Evolutionary conservation across 192 early-diverging fungal species (phyloP), one percentile per base, ranked within the genome.

Genomic region (Rhizophagus sp.): DNA sequence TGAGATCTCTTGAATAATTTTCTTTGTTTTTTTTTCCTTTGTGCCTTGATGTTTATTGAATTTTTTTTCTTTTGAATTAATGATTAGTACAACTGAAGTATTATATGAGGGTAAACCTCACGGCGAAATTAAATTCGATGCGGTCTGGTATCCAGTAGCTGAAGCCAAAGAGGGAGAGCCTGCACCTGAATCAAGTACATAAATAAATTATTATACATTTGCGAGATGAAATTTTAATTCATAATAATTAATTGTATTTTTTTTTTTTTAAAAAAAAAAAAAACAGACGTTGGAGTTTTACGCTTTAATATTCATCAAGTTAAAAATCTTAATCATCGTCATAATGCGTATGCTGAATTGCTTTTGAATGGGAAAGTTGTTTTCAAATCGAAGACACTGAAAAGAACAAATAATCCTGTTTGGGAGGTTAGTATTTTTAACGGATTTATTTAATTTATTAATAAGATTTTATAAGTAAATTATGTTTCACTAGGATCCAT

Each of bases 231-330:
- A 25, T 64, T 64, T 64, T 25, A 41, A 41, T 41, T 41, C 6
- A 5, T 30, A 1, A 13, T 65, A 3, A 27, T 30, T 64, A 3
- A 24, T 82, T 62, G 6, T 25, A 8, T 12, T 30, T 81, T 80
- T 69, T 63, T 80, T 33, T 41, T 78, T 25, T 4, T n/a, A n/a
- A n/a, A n/a, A n/a, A 81, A 22, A 33, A 63, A 81, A 66, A 24
- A 36, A 57, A 57, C 79, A 85, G 85, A 90, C 84, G 89, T 86
- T 33, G 93, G 93, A 73, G 83, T 94, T 61, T 79, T 94, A 75
- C 89, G 91, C 27, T 85, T 93, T 78, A 90, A 85, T 70, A 81
- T 93, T 69, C 87, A 89, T 19, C 90, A 92, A 39, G 91, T 89
- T 57, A 90, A 90, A 80, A 88, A 91, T n/a, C 85, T 94, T 83